These are phyloP conservation scores for Pseudonectria foliicola DNA, from an alignment of 2,329 filamentous ascomycete species.

Conservation along the genomic window DNA sequence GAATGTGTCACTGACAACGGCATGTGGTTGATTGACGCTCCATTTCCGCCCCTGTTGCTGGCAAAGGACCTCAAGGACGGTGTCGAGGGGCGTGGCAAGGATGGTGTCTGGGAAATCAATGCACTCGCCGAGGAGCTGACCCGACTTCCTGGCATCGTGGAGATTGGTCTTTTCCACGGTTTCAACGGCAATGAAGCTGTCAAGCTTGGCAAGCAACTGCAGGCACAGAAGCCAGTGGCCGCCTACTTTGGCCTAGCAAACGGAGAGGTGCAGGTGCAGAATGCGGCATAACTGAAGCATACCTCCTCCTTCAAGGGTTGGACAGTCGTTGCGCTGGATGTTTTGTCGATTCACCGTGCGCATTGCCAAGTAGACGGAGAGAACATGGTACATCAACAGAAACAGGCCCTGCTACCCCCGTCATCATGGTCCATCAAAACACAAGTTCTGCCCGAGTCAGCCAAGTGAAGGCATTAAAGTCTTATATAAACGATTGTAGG, in stretches of 20 bases:
- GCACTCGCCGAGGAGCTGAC: constrained; percentile 69
- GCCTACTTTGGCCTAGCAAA: constrained; percentile 92
- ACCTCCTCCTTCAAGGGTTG: no score
- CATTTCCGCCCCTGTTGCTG: constrained; percentile 70
- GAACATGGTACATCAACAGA: neutral
- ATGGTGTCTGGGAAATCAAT: constrained; percentile 72
- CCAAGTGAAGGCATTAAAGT: constrained; percentile 20
- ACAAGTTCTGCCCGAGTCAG: constrained; percentile 5
- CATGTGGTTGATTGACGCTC: constrained; percentile 83
- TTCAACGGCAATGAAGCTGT: constrained; percentile 64
- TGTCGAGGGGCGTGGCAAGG: constrained; percentile 43
- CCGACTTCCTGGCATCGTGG: constrained; percentile 76
- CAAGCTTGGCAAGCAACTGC: constrained; percentile 45
- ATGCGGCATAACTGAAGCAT: constrained; percentile 10
- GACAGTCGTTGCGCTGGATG: no score
- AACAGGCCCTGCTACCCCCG: constrained; percentile 3
- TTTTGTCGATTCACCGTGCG: neutral
- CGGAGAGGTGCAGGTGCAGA: constrained; percentile 46
- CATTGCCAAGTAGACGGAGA: constrained; percentile 1
- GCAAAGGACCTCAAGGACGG: constrained; percentile 40
- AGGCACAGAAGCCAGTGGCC: constrained; percentile 84
- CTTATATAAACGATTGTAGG: constrained; percentile 27
- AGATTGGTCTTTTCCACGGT: constrained; percentile 86
- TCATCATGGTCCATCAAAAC: constrained; percentile 1
- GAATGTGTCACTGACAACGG: constrained; percentile 58